Conservation (phyloP, 768 basidiomycete genomes). For the Amylocystis lapponica region DNA sequence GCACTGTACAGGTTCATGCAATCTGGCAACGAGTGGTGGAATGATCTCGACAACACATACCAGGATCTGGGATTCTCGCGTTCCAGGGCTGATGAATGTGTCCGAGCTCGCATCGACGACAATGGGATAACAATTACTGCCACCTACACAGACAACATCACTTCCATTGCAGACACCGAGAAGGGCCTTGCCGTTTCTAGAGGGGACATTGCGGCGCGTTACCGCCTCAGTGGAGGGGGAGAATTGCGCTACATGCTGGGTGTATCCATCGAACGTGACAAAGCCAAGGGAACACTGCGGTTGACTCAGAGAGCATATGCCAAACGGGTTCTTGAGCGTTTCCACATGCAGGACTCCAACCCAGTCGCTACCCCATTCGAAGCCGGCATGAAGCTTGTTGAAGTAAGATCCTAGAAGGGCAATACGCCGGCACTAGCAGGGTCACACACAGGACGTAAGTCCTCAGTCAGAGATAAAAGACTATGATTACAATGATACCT, state of each 20-base stretch:
- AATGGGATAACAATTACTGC: neutral
- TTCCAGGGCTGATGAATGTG: neutral
- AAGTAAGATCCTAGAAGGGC: too few relatives aligned
- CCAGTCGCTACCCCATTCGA: slow-evolving; percentile 16
- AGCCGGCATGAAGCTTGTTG: slow-evolving; percentile 3
- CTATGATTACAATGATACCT: too few relatives aligned
- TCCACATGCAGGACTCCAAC: slow-evolving; percentile 18
- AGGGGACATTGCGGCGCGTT: neutral
- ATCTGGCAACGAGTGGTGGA: slow-evolving; percentile 6
- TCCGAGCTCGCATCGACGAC: neutral
- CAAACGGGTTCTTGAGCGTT: slow-evolving; percentile 13
- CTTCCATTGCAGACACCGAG: neutral
- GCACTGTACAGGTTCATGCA: slow-evolving; percentile 3
- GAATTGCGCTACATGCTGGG: neutral
- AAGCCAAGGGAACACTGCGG: neutral
- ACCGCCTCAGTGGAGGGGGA: neutral
- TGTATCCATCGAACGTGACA: neutral
- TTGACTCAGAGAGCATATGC: slow-evolving; percentile 7
- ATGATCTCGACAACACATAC: neutral
- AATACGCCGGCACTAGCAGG: too few relatives aligned
- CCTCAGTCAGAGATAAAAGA: too few relatives aligned
- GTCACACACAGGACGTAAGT: too few relatives aligned
- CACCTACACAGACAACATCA: neutral
- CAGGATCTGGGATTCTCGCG: neutral
- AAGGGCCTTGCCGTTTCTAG: neutral